Evolutionary conservation across 2,329 filamentous ascomycete species (phyloP).

Genomic region (Thelonectria rubi): DNA sequence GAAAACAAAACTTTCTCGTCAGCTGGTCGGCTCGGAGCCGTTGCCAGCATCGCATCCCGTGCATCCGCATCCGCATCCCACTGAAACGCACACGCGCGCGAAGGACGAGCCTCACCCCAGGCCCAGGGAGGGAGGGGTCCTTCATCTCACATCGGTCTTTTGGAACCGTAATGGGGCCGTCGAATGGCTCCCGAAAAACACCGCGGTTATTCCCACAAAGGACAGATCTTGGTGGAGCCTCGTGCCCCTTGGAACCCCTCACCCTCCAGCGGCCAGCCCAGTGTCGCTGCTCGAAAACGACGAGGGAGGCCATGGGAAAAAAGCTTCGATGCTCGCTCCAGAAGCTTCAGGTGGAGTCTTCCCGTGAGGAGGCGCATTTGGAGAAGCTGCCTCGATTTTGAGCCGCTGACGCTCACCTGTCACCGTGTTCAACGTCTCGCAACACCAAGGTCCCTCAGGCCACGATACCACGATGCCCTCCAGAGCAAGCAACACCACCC

Average conservation of each 20-base stretch:
- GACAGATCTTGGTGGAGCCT: slow-evolving; percentile 42
- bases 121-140: slow-evolving; percentile 26
- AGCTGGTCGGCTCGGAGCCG: slow-evolving; percentile 26
- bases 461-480: slow-evolving; percentile 16
- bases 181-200: slow-evolving; percentile 43
- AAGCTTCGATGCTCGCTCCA: slow-evolving; percentile 44
- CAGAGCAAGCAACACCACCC: background rate
- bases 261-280: slow-evolving; percentile 36
- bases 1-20: slow-evolving; percentile 25
- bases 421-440: slow-evolving; percentile 26
- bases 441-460: slow-evolving; percentile 21
- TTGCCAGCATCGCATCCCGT: slow-evolving; percentile 21
- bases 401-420: slow-evolving; percentile 40
- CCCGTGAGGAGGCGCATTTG: slow-evolving; percentile 43
- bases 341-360: slow-evolving; percentile 44
- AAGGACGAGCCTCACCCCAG: slow-evolving; percentile 23
- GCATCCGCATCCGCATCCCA: slow-evolving; percentile 13
- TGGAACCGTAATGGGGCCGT: slow-evolving; percentile 34
- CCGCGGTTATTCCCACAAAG: slow-evolving; percentile 40
- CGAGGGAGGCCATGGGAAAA: slow-evolving; percentile 38
- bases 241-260: slow-evolving; percentile 40
- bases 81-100: slow-evolving; percentile 29
- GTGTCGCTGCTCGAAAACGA: slow-evolving; percentile 39
- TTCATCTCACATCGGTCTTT: slow-evolving; percentile 30
- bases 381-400: slow-evolving; percentile 37